Evolutionary conservation across 176 grass and related monocot species (phyloP).

Genomic region (Aegilops umbellulata): DNA sequence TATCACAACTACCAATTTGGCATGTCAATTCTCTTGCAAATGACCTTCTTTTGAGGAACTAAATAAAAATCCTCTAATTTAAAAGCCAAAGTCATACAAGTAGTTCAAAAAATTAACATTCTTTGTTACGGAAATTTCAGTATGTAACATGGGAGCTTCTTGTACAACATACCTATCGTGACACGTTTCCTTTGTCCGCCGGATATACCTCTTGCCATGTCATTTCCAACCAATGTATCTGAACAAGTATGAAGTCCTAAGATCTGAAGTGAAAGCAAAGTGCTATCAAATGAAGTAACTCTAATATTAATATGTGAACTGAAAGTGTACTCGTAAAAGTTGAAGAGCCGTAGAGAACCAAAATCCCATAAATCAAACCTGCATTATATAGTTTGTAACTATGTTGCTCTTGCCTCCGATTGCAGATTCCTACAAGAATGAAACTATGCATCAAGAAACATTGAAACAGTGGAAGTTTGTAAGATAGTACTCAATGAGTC

Average conservation of each 20-base stretch:
- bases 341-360: conserved; percentile 13
- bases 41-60: background rate
- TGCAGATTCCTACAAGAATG: conserved; percentile 46
- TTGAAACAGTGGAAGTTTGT: background rate
- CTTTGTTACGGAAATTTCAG: background rate
- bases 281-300: background rate
- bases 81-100: background rate
- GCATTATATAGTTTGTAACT: conserved; percentile 67
- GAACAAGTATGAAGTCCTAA: conserved; percentile 59
- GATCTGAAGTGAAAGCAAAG: conserved; percentile 29
- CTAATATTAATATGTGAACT: background rate
- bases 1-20: background rate
- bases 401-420: conserved; percentile 42
- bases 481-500: background rate
- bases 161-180: conserved; percentile 50
- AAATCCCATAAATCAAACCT: conserved; percentile 26
- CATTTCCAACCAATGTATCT: conserved; percentile 61
- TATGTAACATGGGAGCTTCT: background rate
- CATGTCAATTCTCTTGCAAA: background rate
- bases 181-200: conserved; percentile 77
- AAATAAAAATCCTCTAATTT: background rate
- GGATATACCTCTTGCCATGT: conserved; percentile 67
- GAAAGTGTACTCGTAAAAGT: background rate
- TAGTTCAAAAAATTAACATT: background rate
- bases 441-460: background rate